Conservation (phyloP, 2,329 filamentous ascomycete species). For the Paraphoma chrysanthemicola region DNA sequence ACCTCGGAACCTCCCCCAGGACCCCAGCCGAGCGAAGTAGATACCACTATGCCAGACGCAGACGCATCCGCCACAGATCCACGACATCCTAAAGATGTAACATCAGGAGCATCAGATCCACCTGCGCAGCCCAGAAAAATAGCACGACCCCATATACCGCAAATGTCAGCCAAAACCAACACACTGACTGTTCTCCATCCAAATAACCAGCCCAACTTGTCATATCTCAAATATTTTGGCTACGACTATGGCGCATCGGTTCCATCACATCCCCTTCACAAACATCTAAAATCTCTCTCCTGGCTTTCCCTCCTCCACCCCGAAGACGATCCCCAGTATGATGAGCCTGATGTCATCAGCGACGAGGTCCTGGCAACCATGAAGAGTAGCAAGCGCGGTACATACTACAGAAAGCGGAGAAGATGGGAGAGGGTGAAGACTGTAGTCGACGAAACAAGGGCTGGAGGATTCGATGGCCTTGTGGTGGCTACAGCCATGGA, state of each 20-base stretch:
- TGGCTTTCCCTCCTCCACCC: constrained; percentile 92
- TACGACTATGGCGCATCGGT: constrained; percentile 73
- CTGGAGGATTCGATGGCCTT: constrained; percentile 82
- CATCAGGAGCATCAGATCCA: constrained; percentile 23
- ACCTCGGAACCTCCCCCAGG: constrained; percentile 5
- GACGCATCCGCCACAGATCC: constrained; percentile 9
- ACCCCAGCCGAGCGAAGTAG: constrained; percentile 12
- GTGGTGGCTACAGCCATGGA: constrained; percentile 86
- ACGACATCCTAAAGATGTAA: constrained; percentile 3
- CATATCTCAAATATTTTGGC: constrained; percentile 86
- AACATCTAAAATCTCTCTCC: constrained; percentile 81
- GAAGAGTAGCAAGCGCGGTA: constrained; percentile 83
- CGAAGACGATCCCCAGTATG: constrained; percentile 75
- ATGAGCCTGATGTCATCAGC: constrained; percentile 66
- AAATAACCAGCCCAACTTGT: constrained; percentile 86
- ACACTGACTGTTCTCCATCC: constrained; percentile 82
- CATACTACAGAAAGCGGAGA: constrained; percentile 87
- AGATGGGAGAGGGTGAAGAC: constrained; percentile 76
- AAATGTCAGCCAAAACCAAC: constrained; percentile 73
- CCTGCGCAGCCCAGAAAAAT: constrained; percentile 31
- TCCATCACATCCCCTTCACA: constrained; percentile 77
- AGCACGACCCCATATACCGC: constrained; percentile 49
- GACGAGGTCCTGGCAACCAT: constrained; percentile 69
- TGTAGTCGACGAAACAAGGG: constrained; percentile 76
- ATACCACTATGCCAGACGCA: constrained; percentile 28